Percentiles rank a stretch among this genome's conserved stretches.
Conservation (phyloP, 192 early-diverging fungal genomes). For the Rhizophagus prolifer region DNA sequence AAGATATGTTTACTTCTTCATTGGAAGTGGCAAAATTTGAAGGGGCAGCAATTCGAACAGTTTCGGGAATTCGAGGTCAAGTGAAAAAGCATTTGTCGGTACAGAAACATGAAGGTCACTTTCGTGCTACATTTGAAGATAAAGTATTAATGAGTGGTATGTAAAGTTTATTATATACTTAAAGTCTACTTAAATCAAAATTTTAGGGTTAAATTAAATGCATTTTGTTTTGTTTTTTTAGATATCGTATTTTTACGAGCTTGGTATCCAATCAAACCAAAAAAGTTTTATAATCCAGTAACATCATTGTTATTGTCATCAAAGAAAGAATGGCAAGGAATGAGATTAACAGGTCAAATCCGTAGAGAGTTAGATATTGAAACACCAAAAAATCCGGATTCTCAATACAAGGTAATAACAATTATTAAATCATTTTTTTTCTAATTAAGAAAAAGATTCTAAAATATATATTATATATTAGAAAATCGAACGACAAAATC, state of each 20-base stretch:
- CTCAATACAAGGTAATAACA: constrained; percentile 75
- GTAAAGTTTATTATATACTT: constrained; percentile 11
- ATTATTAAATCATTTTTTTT: background rate
- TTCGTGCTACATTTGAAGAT: constrained; percentile 98
- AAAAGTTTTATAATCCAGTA: constrained; percentile 97
- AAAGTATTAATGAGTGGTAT: constrained; percentile 89
- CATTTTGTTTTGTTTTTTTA: constrained; percentile 29
- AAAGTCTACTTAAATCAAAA: too few relatives aligned
- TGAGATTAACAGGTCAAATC: constrained; percentile 87
- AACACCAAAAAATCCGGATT: constrained; percentile 78
- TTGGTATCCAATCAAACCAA: constrained; percentile 95
- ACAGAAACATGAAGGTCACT: constrained; percentile 84
- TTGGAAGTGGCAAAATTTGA: constrained; percentile 99
- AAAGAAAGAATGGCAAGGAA: constrained; percentile 82
- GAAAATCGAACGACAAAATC: constrained; percentile 71
- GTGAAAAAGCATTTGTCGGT: constrained; percentile 86
- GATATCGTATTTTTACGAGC: constrained; percentile 98
- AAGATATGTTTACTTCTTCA: constrained; percentile 96
- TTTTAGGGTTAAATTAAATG: background rate
- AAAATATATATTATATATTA: constrained; percentile 27
- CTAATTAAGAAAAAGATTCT: too few relatives aligned
- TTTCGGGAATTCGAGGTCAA: constrained; percentile 96
- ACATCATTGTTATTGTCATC: constrained; percentile 80
- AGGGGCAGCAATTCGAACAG: constrained; percentile 93
- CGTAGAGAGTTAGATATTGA: constrained; percentile 63